A percentile compares a stretch with the other conserved stretches of the same genome.
phyloP scores from a whole-genome alignment of 2,329 filamentous ascomycete species.

The Colletotrichum australisinense region DNA sequence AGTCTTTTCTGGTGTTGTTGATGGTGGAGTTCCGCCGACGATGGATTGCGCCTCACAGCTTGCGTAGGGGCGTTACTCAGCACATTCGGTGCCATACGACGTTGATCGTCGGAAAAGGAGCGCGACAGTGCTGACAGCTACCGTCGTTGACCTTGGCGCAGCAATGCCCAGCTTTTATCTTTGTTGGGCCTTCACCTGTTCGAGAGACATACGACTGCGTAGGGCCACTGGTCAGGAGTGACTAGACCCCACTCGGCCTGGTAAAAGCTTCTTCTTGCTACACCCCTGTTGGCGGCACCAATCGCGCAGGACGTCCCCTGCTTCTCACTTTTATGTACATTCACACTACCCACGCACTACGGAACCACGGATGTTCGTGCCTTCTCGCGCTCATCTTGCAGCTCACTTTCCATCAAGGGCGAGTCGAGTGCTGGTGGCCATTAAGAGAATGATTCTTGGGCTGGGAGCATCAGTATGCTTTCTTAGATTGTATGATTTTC shows the following conservation, averaged over 20 bases:
- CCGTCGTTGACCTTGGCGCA: neutral
- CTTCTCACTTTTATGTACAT: neutral
- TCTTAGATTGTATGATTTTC: neutral
- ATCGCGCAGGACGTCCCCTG: neutral
- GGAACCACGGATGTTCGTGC: neutral
- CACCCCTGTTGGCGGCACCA: constrained; percentile 5
- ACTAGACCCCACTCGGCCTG: neutral
- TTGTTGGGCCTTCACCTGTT: neutral
- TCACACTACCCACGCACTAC: neutral
- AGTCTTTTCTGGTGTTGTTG: neutral
- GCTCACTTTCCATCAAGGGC: neutral
- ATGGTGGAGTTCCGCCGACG: neutral
- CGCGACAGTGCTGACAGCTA: neutral
- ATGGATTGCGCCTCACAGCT: neutral
- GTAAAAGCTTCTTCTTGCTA: constrained; percentile 12
- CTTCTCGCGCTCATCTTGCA: neutral
- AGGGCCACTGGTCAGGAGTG: neutral
- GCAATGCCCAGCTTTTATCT: neutral
- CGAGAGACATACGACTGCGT: neutral
- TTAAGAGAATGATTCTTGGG: neutral
- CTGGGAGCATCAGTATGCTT: neutral
- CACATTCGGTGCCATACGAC: neutral
- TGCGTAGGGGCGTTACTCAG: constrained; percentile 6
- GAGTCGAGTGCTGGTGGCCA: neutral
- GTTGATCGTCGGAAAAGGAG: neutral